Evolutionary conservation across 371 early-diverging fungal species (phyloP).

Genomic region (Syncephalis fuscata): DNA sequence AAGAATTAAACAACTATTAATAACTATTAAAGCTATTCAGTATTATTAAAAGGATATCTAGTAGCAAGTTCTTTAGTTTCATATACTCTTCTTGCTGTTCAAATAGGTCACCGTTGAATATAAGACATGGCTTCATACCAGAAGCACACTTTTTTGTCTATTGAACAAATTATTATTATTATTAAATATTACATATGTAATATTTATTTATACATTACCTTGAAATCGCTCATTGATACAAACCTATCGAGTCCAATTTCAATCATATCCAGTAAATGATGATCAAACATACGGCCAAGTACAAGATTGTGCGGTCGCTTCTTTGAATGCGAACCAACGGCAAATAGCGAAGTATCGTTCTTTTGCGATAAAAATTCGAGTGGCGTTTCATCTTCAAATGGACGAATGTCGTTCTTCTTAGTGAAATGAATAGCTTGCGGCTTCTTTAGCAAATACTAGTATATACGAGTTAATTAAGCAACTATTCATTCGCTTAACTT

Average conservation of each 20-base stretch:
- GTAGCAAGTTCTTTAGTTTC: conserved; percentile 59
- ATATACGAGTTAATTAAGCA: not conserved
- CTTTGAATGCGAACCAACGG: conserved; percentile 83
- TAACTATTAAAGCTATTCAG: no score
- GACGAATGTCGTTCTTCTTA: conserved; percentile 89
- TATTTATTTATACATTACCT: conserved; percentile 18
- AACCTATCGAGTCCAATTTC: conserved; percentile 73
- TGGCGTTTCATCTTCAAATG: conserved; percentile 85
- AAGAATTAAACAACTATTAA: no score
- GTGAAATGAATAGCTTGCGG: conserved; percentile 75
- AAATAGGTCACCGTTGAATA: conserved; percentile 84
- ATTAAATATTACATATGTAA: not conserved
- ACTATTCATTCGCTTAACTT: conserved; percentile 9
- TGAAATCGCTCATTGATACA: conserved; percentile 47
- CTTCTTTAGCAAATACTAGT: conserved; percentile 74
- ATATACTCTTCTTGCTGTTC: conserved; percentile 46
- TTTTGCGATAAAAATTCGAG: conserved; percentile 87
- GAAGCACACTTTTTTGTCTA: conserved; percentile 50
- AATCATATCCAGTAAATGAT: conserved; percentile 87
- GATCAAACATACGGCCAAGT: conserved; percentile 80
- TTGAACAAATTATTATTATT: conserved; percentile 7
- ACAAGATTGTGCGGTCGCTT: conserved; percentile 91
- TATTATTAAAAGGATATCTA: conserved; percentile 27
- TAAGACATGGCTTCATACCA: conserved; percentile 75
- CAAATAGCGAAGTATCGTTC: conserved; percentile 83